These are phyloP conservation scores for Trifolium pratense DNA, from an alignment of 306 rosid species.

Conservation along the genomic window DNA sequence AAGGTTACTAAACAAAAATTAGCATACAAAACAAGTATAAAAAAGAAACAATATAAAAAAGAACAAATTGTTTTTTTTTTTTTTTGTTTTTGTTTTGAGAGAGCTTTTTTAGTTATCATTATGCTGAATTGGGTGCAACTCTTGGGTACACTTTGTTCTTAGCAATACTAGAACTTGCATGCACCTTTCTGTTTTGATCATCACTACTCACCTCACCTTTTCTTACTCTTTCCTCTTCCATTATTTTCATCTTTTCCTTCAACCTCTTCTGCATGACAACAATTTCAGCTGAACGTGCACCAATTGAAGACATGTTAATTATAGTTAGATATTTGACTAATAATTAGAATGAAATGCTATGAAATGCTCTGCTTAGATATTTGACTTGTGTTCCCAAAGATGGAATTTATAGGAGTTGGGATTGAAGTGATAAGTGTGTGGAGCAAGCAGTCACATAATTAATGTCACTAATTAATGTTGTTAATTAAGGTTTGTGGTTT, in stretches of 20 bases:
- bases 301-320: constrained; percentile 49
- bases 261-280: constrained; percentile 46
- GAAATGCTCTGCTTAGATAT: constrained; percentile 6
- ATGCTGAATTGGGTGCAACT: neutral
- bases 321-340: neutral
- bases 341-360: neutral
- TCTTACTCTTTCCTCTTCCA: constrained; percentile 47
- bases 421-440: constrained; percentile 12
- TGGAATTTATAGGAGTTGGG: constrained; percentile 46
- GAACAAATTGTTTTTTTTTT: neutral
- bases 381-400: neutral
- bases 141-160: constrained; percentile 48
- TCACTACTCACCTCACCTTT: constrained; percentile 30
- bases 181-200: constrained; percentile 33
- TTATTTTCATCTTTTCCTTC: constrained; percentile 49
- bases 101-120: constrained; percentile 1
- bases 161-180: constrained; percentile 13
- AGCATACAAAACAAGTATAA: neutral
- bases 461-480: neutral
- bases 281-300: constrained; percentile 54
- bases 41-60: neutral
- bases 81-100: neutral
- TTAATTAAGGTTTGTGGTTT: constrained; percentile 7
- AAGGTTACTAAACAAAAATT: neutral
- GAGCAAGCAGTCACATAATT: constrained; percentile 11